These are phyloP conservation scores for Aspergillus panamensis DNA, from an alignment of 495 filamentous ascomycete species.

Conservation along the genomic window DNA sequence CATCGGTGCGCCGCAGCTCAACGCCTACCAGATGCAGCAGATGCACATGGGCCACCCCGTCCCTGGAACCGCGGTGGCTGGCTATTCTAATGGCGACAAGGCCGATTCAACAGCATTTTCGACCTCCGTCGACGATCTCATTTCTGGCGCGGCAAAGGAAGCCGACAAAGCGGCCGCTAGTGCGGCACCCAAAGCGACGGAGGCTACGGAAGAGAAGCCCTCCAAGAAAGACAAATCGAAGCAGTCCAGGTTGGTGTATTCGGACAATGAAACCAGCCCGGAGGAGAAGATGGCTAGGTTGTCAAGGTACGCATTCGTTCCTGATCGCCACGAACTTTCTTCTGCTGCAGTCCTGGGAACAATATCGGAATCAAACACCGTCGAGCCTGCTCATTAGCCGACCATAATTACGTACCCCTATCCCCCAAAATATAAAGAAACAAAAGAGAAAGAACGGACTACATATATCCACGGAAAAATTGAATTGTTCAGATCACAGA, in stretches of 20 bases:
- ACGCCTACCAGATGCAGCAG: conserved; percentile 58
- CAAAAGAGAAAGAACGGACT: neutral
- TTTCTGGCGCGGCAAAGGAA: conserved; percentile 40
- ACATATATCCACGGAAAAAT: conserved; percentile 13
- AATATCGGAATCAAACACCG: conserved; percentile 35
- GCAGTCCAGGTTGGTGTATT: conserved; percentile 69
- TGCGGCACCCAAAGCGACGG: conserved; percentile 26
- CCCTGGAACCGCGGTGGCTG: conserved; percentile 25
- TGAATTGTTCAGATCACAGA: neutral
- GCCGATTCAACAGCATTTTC: conserved; percentile 30
- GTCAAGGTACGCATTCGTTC: conserved; percentile 70
- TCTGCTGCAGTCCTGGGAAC: conserved; percentile 34
- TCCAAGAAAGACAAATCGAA: conserved; percentile 66
- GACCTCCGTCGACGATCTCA: conserved; percentile 61
- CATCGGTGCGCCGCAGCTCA: conserved; percentile 54
- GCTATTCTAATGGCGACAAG: conserved; percentile 39
- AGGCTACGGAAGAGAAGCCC: conserved; percentile 51
- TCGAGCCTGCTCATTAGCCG: conserved; percentile 36
- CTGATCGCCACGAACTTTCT: conserved; percentile 44
- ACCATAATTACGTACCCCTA: neutral
- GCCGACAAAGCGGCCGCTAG: conserved; percentile 31
- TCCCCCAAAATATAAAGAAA: neutral
- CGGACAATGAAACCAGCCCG: conserved; percentile 71
- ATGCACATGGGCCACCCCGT: conserved; percentile 59
- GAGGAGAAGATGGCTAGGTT: conserved; percentile 83